Evolutionary conservation across 1,284 basidiomycete genomes (phyloP).

Genomic region (Moesziomyces parantarcticus): DNA sequence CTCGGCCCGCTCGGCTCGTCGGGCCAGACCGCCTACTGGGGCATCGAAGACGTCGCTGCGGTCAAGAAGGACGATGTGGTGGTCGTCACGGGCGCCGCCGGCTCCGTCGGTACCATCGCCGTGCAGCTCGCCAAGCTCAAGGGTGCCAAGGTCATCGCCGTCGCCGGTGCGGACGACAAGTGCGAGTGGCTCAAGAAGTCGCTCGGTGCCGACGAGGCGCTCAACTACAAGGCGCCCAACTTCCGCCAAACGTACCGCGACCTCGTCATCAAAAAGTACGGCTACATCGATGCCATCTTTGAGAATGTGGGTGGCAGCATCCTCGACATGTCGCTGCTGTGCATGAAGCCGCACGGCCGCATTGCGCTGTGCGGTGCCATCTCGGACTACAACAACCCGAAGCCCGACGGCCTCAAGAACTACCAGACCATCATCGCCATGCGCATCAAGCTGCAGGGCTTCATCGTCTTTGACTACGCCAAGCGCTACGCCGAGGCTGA

Average conservation of each 20-base stretch:
- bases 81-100: conserved; percentile 61
- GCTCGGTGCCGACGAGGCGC: conserved; percentile 81
- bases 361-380: conserved; percentile 84
- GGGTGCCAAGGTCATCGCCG: conserved; percentile 80
- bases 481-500: conserved; percentile 42
- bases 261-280: conserved; percentile 70
- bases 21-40: conserved; percentile 68
- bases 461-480: conserved; percentile 68
- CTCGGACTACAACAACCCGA: conserved; percentile 66
- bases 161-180: conserved; percentile 82
- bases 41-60: conserved; percentile 51
- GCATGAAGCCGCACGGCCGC: conserved; percentile 80
- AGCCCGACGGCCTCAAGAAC: conserved; percentile 67
- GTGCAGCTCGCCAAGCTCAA: conserved; percentile 72
- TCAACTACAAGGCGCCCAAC: conserved; percentile 82
- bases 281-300: conserved; percentile 53
- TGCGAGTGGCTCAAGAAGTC: conserved; percentile 83
- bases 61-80: conserved; percentile 55
- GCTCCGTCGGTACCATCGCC: conserved; percentile 68
- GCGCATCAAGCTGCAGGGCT: conserved; percentile 82
- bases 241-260: conserved; percentile 76
- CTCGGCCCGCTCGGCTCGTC: conserved; percentile 67
- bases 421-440: conserved; percentile 76
- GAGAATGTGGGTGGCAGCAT: conserved; percentile 57
- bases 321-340: conserved; percentile 55